A percentile compares a stretch with the other conserved stretches of the same genome.
Evolutionary conservation across 106 monocot genomes (phyloP).

Genomic region (Chionographis japonica): DNA sequence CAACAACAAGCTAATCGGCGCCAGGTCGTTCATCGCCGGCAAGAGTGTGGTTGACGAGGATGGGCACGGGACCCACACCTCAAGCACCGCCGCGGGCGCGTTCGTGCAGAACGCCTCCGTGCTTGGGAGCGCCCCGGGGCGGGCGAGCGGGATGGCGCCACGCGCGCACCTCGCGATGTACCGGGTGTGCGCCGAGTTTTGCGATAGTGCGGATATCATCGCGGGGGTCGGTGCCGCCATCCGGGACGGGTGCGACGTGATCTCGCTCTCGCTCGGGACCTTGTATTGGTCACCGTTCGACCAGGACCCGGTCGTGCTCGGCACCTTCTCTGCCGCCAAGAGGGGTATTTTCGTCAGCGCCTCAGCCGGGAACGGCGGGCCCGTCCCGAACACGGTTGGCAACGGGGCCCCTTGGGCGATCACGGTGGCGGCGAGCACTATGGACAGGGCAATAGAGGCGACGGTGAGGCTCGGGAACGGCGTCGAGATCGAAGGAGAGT

Average conservation of each 20-base stretch:
- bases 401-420: conserved; percentile 61
- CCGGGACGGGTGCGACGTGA: conserved; percentile 18
- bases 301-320: conserved; percentile 27
- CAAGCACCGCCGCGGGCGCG: conserved; percentile 19
- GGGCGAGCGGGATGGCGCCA: conserved; percentile 15
- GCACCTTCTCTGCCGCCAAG: conserved; percentile 16
- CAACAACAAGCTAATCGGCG: conserved; percentile 19
- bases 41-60: background rate
- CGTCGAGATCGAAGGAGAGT: conserved; percentile 11
- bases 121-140: conserved; percentile 8
- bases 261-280: conserved; percentile 26
- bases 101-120: conserved; percentile 1
- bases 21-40: background rate
- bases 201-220: conserved; percentile 1
- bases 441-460: conserved; percentile 20
- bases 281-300: background rate
- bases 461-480: conserved; percentile 27
- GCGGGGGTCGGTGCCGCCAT: conserved; percentile 16
- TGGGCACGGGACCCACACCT: conserved; percentile 23
- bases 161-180: conserved; percentile 25
- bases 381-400: background rate
- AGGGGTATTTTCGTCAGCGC: conserved; percentile 34
- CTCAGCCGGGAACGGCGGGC: conserved; percentile 42
- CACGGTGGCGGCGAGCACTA: conserved; percentile 43
- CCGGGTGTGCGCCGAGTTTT: conserved; percentile 7